Base-by-base conservation (phyloP, 2,329 filamentous ascomycete genomes). In the Capronia americana region DNA sequence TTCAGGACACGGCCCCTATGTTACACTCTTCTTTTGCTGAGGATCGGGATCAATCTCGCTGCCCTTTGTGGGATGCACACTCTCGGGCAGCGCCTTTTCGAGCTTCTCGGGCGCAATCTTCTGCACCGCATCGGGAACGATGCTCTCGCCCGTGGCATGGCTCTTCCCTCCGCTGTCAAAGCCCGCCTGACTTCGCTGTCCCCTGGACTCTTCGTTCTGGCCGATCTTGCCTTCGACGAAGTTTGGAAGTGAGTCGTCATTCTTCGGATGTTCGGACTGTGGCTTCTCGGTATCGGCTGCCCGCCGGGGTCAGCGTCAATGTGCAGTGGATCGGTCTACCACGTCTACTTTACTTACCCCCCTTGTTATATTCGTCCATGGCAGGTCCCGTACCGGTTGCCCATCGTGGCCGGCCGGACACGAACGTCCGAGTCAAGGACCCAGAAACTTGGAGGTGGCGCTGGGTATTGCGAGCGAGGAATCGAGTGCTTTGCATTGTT, bases 51-150 rank as follows among this genome's bases (percentile, higher is more conserved):
- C 57, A 17, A 59, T 50, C 7, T 59, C 57, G n/a, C 38, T 48
- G 3, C 57, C 57, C 14, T 59, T 59, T 12, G 57, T 59, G 4
- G 57, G 57, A 30, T 59, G 57, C 24, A 59, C 30, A 23, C 24
- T 32, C 23, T 59, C 57, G 2, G 57, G 57, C 10, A 59, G 57
- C 2, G 57, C 57, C 26, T 59, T 59, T n/a, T 59, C 57, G 23
- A 59, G 44, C n/a, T 44, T 44, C n/a, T 48, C 57, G 1, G 57
- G 57, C 5, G 57, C 57, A 2, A 30, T 28, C 46, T 59, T 59
- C 28, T 59, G 57, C 11, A 59, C n/a, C 4, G 46, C 26, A 50
- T 59, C 57, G 12, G 57, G 57, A n/a, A 59, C 57, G 10, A 59
- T 30, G 30, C 57, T 59, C 4, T 44, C 38, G 2, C 57, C 57